Percentiles rank a stretch among this genome's conserved stretches.
Evolutionary conservation across 2,329 filamentous ascomycete genomes (phyloP).

Genomic region (Pseudogymnoascus sp.): DNA sequence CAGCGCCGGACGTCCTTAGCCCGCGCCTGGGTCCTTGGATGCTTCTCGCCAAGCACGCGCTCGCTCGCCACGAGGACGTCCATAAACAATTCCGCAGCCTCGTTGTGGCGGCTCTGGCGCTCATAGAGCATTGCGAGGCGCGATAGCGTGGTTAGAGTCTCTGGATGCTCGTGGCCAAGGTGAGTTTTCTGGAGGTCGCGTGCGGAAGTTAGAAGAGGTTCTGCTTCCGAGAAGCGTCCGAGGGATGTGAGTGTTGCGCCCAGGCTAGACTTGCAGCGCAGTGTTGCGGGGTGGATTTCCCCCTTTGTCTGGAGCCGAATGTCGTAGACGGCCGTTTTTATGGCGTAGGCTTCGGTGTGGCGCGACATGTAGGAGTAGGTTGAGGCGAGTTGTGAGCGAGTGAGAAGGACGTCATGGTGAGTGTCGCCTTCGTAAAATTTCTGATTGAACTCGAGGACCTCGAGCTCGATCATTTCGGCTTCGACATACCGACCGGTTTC

Average conservation of each 20-base stretch:
- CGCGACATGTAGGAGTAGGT: background rate
- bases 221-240: background rate
- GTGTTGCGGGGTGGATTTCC: background rate
- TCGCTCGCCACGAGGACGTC: background rate
- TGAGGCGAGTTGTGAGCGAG: background rate
- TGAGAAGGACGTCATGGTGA: background rate
- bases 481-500: background rate
- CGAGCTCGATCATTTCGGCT: background rate
- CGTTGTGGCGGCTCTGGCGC: background rate
- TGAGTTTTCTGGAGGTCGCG: background rate
- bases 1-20: background rate
- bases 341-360: background rate
- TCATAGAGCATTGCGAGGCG: background rate
- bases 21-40: background rate
- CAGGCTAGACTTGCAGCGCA: background rate
- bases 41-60: background rate
- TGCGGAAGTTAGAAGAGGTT: background rate
- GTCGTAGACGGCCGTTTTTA: background rate
- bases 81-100: background rate
- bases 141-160: background rate
- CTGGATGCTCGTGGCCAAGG: background rate
- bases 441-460: background rate
- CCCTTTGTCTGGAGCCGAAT: background rate
- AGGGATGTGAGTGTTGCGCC: background rate
- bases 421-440: slow-evolving; percentile 1